Conservation (phyloP, 1,139 yeast genomes). For the Kodamaea ohmeri region DNA sequence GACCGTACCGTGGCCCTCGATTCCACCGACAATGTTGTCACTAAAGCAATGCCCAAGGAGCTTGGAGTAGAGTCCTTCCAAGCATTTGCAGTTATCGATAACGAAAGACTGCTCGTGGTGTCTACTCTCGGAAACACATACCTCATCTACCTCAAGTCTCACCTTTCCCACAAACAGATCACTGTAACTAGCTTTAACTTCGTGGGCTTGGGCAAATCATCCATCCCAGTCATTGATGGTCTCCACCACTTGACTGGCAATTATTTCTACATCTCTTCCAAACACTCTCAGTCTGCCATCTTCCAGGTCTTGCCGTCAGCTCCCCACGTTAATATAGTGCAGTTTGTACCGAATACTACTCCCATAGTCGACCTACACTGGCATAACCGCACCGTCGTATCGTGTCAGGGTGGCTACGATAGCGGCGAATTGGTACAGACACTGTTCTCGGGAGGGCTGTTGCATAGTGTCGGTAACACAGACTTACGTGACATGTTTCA, state of each 20-base stretch:
- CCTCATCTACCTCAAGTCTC: slow-evolving; percentile 22
- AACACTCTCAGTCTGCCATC: slow-evolving; percentile 32
- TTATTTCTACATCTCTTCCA: slow-evolving; percentile 34
- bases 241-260: slow-evolving; percentile 31
- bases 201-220: slow-evolving; percentile 31
- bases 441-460: slow-evolving; percentile 3
- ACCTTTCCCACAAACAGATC: slow-evolving; percentile 3
- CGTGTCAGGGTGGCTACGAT: slow-evolving; percentile 41
- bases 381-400: slow-evolving; percentile 15
- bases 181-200: slow-evolving; percentile 24
- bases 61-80: slow-evolving; percentile 11
- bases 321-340: slow-evolving; percentile 30
- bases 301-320: slow-evolving; percentile 27
- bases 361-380: slow-evolving; percentile 34
- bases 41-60: slow-evolving; percentile 14
- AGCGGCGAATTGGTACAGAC: slow-evolving; percentile 33
- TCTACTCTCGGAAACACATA: slow-evolving; percentile 33
- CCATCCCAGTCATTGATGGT: slow-evolving; percentile 22
- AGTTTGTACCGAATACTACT: slow-evolving; percentile 29
- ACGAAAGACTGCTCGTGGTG: slow-evolving; percentile 26
- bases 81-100: slow-evolving; percentile 24
- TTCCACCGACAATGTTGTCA: slow-evolving; percentile 11
- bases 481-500: not conserved
- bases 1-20: slow-evolving; percentile 2
- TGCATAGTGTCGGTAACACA: not conserved